A percentile compares a stretch with the other conserved stretches of the same genome.
These are phyloP conservation scores for Pseudotsuga menziesii DNA, from an alignment of 75 land plant species.

Conservation along the genomic window DNA sequence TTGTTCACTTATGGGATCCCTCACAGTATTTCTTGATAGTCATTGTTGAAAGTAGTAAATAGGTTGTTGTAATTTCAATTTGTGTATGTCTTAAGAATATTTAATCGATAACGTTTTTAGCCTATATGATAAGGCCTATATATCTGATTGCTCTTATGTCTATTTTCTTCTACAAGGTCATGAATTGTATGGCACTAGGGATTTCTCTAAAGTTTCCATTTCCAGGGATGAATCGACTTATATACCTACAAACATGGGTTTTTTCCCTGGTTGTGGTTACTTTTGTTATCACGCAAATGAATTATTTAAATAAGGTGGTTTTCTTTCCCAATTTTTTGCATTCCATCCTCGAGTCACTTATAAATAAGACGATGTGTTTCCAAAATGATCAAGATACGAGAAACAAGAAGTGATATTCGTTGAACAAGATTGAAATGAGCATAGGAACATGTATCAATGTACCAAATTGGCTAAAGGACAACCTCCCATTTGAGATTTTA, in stretches of 20 bases:
- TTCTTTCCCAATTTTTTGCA: no score
- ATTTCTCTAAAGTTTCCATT: constrained; percentile 74
- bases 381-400: no score
- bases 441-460: no score
- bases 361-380: no score
- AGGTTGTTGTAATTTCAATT: neutral
- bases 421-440: no score
- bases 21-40: constrained; percentile 51
- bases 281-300: constrained; percentile 62
- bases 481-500: no score
- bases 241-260: constrained; percentile 59
- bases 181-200: constrained; percentile 77
- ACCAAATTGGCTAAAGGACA: no score
- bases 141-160: neutral
- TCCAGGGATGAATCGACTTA: constrained; percentile 50
- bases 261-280: constrained; percentile 44
- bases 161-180: constrained; percentile 32
- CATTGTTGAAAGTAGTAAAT: neutral
- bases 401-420: no score
- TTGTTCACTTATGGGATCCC: constrained; percentile 78
- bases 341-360: no score
- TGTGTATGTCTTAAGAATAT: neutral
- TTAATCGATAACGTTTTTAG: neutral
- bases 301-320: constrained; percentile 70
- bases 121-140: neutral